phyloP scores from a whole-genome alignment of 164 flowering plant species.

The Saururus chinensis region DNA sequence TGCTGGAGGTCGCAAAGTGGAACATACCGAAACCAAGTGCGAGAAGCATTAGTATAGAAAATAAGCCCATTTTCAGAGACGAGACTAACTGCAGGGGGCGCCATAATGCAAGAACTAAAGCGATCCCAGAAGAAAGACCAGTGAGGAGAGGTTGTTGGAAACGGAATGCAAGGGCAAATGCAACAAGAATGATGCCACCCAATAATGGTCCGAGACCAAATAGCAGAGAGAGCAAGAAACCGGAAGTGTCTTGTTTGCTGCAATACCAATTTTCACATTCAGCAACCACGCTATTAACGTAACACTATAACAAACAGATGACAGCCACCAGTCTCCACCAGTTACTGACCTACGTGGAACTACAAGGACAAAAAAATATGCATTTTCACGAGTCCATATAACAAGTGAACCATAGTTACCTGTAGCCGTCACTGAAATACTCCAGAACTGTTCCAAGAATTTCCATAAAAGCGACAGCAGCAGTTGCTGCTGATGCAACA shows the following conservation, averaged over 20 bases:
- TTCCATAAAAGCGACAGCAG: slow-evolving; percentile 96
- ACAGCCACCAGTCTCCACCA: background rate
- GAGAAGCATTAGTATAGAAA: slow-evolving; percentile 42
- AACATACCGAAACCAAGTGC: slow-evolving; percentile 33
- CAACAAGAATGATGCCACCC: slow-evolving; percentile 65
- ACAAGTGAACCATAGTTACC: slow-evolving; percentile 22
- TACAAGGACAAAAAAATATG: background rate
- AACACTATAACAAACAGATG: background rate
- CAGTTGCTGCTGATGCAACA: slow-evolving; percentile 90
- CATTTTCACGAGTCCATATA: background rate
- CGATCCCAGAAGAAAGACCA: slow-evolving; percentile 81
- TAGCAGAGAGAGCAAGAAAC: slow-evolving; percentile 76
- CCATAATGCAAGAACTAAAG: slow-evolving; percentile 83
- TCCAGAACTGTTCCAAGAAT: slow-evolving; percentile 67
- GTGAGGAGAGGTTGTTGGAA: slow-evolving; percentile 82
- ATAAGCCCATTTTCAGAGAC: slow-evolving; percentile 55
- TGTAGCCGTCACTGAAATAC: slow-evolving; percentile 57
- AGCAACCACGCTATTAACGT: background rate
- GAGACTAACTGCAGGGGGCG: slow-evolving; percentile 71
- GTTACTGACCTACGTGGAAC: background rate
- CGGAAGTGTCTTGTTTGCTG: slow-evolving; percentile 82
- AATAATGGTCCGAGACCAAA: slow-evolving; percentile 92
- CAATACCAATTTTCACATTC: slow-evolving; percentile 6
- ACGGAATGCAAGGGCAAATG: slow-evolving; percentile 59
- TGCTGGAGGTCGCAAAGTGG: slow-evolving; percentile 39